phyloP scores from a whole-genome alignment of 108 stramenopile genomes.

The Pseudonitzschia multiseries region DNA sequence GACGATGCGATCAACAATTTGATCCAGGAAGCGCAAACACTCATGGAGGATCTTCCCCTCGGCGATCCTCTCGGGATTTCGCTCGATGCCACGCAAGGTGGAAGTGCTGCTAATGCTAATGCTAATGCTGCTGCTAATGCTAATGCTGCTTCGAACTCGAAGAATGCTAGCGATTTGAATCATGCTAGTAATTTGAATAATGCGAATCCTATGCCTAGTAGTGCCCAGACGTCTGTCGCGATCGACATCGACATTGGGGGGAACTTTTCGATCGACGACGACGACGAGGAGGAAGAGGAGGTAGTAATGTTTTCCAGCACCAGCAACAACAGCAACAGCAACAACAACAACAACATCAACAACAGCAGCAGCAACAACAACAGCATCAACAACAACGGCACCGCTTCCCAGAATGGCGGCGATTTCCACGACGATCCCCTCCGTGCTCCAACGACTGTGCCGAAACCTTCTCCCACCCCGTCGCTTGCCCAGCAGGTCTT shows the following conservation, averaged over 20 bases:
- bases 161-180: too few species aligned
- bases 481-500: not conserved
- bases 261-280: constrained; percentile 24
- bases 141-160: not conserved
- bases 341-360: not conserved
- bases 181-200: too few species aligned
- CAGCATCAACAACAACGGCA: not conserved
- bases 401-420: too few species aligned
- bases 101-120: not conserved
- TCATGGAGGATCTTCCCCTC: constrained; percentile 26
- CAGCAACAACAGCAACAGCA: not conserved
- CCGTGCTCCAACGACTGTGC: constrained; percentile 4
- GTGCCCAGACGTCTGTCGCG: too few species aligned
- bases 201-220: too few species aligned
- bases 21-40: constrained; percentile 31
- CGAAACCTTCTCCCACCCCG: not conserved
- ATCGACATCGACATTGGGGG: constrained; percentile 14
- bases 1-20: constrained; percentile 29
- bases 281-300: constrained; percentile 21
- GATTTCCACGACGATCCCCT: constrained; percentile 3
- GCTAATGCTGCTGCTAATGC: not conserved
- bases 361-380: not conserved
- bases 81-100: not conserved
- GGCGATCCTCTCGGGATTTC: not conserved
- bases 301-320: not conserved